Evolutionary conservation across 192 early-diverging fungal species (phyloP).

Genomic region (Coemansia reversa): DNA sequence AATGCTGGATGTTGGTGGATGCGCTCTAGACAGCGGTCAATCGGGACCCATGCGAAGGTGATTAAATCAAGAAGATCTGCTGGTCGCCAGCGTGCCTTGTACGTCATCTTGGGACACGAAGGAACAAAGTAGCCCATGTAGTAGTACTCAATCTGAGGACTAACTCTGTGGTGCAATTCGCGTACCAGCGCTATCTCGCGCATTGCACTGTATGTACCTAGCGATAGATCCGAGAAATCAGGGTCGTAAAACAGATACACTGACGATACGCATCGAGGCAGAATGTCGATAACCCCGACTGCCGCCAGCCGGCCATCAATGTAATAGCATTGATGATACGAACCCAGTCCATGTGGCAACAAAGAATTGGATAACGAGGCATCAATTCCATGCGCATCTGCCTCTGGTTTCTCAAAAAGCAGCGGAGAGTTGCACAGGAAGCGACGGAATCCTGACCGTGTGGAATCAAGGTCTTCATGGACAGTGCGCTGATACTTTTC

Average conservation of each 20-base stretch:
- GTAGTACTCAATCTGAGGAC: slow-evolving; percentile 68
- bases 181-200: slow-evolving; percentile 73
- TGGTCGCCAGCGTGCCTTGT: slow-evolving; percentile 87
- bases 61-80: slow-evolving; percentile 78
- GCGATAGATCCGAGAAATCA: slow-evolving; percentile 66
- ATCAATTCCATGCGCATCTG: background rate
- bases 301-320: slow-evolving; percentile 79
- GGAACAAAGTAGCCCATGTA: slow-evolving; percentile 97
- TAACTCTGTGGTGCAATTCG: slow-evolving; percentile 45
- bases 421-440: slow-evolving; percentile 84
- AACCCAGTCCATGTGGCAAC: slow-evolving; percentile 60
- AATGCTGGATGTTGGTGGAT: slow-evolving; percentile 36
- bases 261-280: slow-evolving; percentile 84
- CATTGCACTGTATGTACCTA: slow-evolving; percentile 87
- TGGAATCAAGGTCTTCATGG: slow-evolving; percentile 73
- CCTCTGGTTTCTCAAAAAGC: slow-evolving; percentile 8
- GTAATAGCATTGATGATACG: slow-evolving; percentile 91
- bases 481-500: slow-evolving; percentile 75
- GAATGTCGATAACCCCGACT: slow-evolving; percentile 89
- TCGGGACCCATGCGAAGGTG: slow-evolving; percentile 48
- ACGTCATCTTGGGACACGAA: slow-evolving; percentile 88
- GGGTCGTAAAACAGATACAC: slow-evolving; percentile 98
- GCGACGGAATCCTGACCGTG: slow-evolving; percentile 51
- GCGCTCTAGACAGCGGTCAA: slow-evolving; percentile 40
- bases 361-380: background rate